Conservation (phyloP, 2,329 filamentous ascomycete species). For the Fusarium marasasianum region DNA sequence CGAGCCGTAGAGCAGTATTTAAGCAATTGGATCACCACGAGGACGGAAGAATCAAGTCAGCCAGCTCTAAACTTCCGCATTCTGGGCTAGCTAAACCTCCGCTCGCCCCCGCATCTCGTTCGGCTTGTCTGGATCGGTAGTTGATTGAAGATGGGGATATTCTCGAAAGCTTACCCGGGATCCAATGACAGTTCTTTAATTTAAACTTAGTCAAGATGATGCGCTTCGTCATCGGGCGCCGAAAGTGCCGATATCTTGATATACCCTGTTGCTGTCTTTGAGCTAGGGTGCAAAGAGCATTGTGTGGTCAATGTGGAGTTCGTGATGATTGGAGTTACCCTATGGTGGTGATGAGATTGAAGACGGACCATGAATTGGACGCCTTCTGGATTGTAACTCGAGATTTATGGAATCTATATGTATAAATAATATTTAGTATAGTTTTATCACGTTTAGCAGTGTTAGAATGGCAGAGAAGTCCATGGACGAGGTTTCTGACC, state of each 20-base stretch:
- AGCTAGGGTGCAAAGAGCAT: neutral
- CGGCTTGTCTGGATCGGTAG: conserved; percentile 1
- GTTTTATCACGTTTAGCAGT: rapidly evolving
- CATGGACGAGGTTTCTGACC: rapidly evolving
- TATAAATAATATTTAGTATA: rapidly evolving
- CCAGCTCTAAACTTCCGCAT: neutral
- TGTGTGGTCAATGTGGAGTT: neutral
- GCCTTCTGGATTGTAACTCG: no score
- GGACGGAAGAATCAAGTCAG: neutral
- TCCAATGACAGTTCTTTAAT: neutral
- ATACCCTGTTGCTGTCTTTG: neutral
- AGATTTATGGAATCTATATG: rapidly evolving
- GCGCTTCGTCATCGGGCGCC: neutral
- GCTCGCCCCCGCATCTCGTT: conserved; percentile 21
- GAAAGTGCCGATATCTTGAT: neutral
- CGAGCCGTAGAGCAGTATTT: neutral
- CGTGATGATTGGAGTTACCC: neutral
- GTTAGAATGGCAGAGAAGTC: rapidly evolving
- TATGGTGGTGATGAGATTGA: neutral
- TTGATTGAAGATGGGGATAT: neutral
- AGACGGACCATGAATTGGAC: no score
- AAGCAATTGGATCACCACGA: neutral
- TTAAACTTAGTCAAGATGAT: neutral
- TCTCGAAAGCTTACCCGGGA: neutral
- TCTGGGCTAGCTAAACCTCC: neutral